Percentiles rank a stretch among this genome's conserved stretches.
These are phyloP conservation scores for Hypoxylon subgilvum DNA, from an alignment of 495 filamentous ascomycete genomes.

Conservation along the genomic window DNA sequence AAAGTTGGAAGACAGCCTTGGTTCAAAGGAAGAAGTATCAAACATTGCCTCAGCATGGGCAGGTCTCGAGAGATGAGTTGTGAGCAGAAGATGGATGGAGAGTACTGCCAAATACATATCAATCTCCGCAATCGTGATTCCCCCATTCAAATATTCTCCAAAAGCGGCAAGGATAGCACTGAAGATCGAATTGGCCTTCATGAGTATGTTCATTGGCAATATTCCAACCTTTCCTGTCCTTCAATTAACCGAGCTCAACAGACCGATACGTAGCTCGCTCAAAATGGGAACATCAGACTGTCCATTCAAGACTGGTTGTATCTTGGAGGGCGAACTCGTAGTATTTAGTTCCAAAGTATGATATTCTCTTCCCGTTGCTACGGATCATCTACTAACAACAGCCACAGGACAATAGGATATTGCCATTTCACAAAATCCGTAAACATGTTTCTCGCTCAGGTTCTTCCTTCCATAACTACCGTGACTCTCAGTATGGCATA, in stretches of 20 bases:
- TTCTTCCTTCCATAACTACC: constrained; percentile 66
- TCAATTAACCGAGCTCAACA: constrained; percentile 30
- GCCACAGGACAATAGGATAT: constrained; percentile 56
- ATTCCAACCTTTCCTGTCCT: constrained; percentile 18
- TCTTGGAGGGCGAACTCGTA: constrained; percentile 82
- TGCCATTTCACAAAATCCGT: constrained; percentile 79
- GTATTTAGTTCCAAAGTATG: constrained; percentile 70
- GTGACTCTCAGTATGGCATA: constrained; percentile 69
- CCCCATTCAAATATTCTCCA: constrained; percentile 82
- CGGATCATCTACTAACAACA: constrained; percentile 2
- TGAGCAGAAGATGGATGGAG: constrained; percentile 85
- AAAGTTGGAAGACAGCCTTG: constrained; percentile 78
- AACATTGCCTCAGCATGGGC: constrained; percentile 71
- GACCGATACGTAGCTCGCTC: constrained; percentile 61
- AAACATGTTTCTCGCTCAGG: constrained; percentile 80
- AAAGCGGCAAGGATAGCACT: constrained; percentile 89
- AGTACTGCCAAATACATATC: constrained; percentile 88
- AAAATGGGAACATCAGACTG: constrained; percentile 62
- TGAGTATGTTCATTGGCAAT: constrained; percentile 47
- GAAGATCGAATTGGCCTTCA: constrained; percentile 68
- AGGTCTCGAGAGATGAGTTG: constrained; percentile 67
- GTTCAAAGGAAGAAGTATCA: constrained; percentile 75
- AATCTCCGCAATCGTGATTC: constrained; percentile 61
- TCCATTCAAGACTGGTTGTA: constrained; percentile 65
- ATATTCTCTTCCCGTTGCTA: not conserved